These are phyloP conservation scores for Amylocystis lapponica DNA, from an alignment of 768 basidiomycete genomes.

Conservation along the genomic window DNA sequence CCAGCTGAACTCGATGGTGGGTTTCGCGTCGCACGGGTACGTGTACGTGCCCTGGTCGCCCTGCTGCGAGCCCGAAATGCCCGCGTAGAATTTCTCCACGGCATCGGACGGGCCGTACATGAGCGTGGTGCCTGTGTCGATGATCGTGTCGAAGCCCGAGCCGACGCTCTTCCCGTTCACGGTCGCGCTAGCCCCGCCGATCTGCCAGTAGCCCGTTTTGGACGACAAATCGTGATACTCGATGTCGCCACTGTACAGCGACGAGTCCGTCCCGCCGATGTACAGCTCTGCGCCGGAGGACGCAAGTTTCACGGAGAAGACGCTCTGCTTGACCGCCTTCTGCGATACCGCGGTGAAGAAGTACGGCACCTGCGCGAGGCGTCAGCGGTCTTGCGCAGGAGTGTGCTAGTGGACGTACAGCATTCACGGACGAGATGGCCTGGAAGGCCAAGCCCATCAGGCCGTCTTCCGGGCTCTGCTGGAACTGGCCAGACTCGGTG, in stretches of 20 bases:
- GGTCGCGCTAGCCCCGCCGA: slow-evolving; percentile 19
- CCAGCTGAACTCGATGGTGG: slow-evolving; percentile 14
- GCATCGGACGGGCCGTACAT: slow-evolving; percentile 18
- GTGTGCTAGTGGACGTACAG: background rate
- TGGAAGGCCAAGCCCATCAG: slow-evolving; percentile 35
- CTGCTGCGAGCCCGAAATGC: slow-evolving; percentile 17
- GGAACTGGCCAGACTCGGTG: slow-evolving; percentile 29
- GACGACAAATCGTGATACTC: slow-evolving; percentile 16
- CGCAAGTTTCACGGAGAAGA: slow-evolving; percentile 46
- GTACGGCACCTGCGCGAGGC: slow-evolving; percentile 15
- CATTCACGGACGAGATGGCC: slow-evolving; percentile 9
- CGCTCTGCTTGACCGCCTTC: slow-evolving; percentile 24
- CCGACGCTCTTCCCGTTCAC: slow-evolving; percentile 15
- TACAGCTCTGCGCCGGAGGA: slow-evolving; percentile 43
- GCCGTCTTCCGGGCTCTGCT: slow-evolving; percentile 30
- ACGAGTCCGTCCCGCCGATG: slow-evolving; percentile 47
- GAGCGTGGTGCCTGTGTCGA: slow-evolving; percentile 24
- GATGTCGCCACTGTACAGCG: slow-evolving; percentile 40
- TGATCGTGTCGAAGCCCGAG: slow-evolving; percentile 15
- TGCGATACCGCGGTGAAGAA: slow-evolving; percentile 39
- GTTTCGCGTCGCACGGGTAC: slow-evolving; percentile 10
- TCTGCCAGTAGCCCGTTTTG: slow-evolving; percentile 22
- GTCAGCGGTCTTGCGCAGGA: slow-evolving; percentile 3
- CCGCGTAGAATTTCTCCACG: slow-evolving; percentile 21
- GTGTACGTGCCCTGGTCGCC: slow-evolving; percentile 8